Conservation (phyloP, 2,329 filamentous ascomycete genomes). For the Paecilomyces formosus region DNA sequence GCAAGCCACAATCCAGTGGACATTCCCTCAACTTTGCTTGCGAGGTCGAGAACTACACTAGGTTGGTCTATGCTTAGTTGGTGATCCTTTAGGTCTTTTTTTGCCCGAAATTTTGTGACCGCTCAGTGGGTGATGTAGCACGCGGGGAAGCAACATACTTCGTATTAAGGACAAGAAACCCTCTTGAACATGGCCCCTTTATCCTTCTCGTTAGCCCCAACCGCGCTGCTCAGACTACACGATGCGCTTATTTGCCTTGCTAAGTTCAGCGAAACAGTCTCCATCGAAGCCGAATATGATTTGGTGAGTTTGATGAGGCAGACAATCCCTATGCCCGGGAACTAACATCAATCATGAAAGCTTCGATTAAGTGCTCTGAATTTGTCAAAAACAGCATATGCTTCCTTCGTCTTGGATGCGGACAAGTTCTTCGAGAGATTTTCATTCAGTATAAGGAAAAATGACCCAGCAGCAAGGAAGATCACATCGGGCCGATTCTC, state of each 20-base stretch:
- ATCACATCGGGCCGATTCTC: constrained; percentile 45
- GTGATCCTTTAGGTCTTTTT: background rate
- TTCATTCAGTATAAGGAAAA: constrained; percentile 38
- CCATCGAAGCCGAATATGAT: constrained; percentile 53
- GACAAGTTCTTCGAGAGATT: constrained; percentile 52
- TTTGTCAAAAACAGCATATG: constrained; percentile 56
- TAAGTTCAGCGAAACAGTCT: constrained; percentile 57
- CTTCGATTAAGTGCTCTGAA: constrained; percentile 56
- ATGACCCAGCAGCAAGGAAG: constrained; percentile 10
- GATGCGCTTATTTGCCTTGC: constrained; percentile 53
- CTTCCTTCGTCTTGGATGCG: constrained; percentile 50
- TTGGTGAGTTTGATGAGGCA: constrained; percentile 34
- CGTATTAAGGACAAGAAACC: background rate
- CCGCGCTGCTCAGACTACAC: constrained; percentile 50
- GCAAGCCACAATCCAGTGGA: background rate
- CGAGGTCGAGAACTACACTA: background rate
- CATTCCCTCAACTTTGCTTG: background rate
- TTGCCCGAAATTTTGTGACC: background rate
- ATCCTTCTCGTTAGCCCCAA: constrained; percentile 49
- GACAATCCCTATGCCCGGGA: background rate
- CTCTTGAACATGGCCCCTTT: constrained; percentile 25
- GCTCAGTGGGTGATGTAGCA: background rate
- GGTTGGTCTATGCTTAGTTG: background rate
- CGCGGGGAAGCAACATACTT: background rate
- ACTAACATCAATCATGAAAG: constrained; percentile 23